Evolutionary conservation across 495 filamentous ascomycete genomes (phyloP).

Genomic region (Daldinia decipiens): DNA sequence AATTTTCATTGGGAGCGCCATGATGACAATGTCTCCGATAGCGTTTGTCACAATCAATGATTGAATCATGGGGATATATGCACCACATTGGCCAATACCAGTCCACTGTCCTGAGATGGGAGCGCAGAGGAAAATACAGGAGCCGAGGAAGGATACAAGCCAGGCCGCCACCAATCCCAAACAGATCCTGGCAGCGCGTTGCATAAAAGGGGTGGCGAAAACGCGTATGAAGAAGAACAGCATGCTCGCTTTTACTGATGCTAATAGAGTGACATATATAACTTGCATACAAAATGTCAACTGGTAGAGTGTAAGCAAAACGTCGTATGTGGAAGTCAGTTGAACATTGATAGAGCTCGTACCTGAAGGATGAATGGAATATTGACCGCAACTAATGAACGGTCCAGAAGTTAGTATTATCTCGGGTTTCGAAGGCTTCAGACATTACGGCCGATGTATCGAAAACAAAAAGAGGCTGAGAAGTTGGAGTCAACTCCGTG

Average conservation of each 20-base stretch:
- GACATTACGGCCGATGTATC: not conserved
- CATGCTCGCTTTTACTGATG: constrained; percentile 43
- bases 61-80: constrained; percentile 41
- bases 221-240: constrained; percentile 48
- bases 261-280: constrained; percentile 40
- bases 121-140: constrained; percentile 50
- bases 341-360: constrained; percentile 5
- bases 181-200: constrained; percentile 38
- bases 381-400: constrained; percentile 14
- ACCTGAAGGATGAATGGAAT: constrained; percentile 38
- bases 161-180: constrained; percentile 46
- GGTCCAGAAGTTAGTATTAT: constrained; percentile 2
- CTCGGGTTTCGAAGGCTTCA: not conserved
- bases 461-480: not conserved
- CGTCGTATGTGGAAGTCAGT: not conserved
- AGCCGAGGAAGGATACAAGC: constrained; percentile 40
- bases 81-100: constrained; percentile 20
- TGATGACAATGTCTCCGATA: constrained; percentile 61
- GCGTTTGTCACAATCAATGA: constrained; percentile 66
- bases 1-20: constrained; percentile 63
- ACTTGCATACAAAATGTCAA: constrained; percentile 38
- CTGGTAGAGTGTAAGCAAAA: constrained; percentile 14
- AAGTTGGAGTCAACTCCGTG: not conserved
- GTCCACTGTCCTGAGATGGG: constrained; percentile 45
- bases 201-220: constrained; percentile 45